Conservation (phyloP, 2,329 filamentous ascomycete genomes). For the Aschersonia sp. region DNA sequence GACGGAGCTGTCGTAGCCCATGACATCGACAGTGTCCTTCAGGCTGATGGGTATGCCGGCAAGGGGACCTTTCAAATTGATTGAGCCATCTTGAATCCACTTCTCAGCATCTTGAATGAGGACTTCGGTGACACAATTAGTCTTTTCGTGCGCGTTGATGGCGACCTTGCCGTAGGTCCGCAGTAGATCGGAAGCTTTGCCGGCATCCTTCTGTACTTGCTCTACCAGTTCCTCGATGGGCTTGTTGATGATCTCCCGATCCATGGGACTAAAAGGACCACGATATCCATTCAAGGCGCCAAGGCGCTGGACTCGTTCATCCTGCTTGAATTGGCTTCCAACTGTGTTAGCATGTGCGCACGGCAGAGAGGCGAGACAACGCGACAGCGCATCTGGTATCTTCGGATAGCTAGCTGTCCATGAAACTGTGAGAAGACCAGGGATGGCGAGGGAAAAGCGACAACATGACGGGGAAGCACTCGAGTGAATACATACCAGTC, state of each 20-base stretch:
- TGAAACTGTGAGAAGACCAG: background rate
- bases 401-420: background rate
- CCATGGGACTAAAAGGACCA: conserved; percentile 45
- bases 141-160: conserved; percentile 68
- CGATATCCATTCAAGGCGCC: conserved; percentile 52
- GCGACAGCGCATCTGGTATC: background rate
- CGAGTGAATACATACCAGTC: conserved; percentile 40
- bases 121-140: conserved; percentile 82
- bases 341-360: conserved; percentile 12
- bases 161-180: conserved; percentile 78
- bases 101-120: conserved; percentile 64
- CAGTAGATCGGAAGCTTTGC: conserved; percentile 60
- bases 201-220: conserved; percentile 56
- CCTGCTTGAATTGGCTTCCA: conserved; percentile 61
- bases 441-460: background rate
- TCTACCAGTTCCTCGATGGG: conserved; percentile 68
- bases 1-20: conserved; percentile 69
- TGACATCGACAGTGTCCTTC: conserved; percentile 69
- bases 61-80: conserved; percentile 67
- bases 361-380: background rate
- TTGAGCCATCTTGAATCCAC: conserved; percentile 44
- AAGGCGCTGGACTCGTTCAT: conserved; percentile 58
- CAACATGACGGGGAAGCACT: background rate
- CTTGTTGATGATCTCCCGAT: conserved; percentile 54
- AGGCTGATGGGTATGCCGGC: conserved; percentile 78